Evolutionary conservation across 306 rosid species (phyloP).

Genomic region (Dalbergia cultrata): DNA sequence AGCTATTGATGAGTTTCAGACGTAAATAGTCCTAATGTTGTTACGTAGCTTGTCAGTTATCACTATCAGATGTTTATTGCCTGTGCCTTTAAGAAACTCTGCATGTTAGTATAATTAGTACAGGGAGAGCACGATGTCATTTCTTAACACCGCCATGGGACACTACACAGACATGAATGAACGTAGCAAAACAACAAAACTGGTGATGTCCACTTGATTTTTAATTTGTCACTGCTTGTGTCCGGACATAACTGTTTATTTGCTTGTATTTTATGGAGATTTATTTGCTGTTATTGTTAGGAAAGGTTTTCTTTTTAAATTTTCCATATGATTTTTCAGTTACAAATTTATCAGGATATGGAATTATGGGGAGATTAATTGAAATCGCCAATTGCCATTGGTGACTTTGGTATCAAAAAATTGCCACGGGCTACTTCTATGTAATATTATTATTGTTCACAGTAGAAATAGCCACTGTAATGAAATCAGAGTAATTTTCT

Average conservation of each 20-base stretch:
- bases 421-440: too few relatives aligned
- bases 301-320: not conserved
- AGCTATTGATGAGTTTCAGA: too few relatives aligned
- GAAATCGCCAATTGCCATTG: too few relatives aligned
- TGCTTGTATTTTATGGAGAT: too few relatives aligned
- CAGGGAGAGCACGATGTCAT: constrained; percentile 7
- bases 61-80: not conserved
- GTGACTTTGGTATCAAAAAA: too few relatives aligned
- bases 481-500: too few relatives aligned
- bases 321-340: too few relatives aligned
- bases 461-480: too few relatives aligned
- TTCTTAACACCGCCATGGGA: constrained; percentile 35
- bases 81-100: constrained; percentile 1
- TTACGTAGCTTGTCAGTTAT: not conserved
- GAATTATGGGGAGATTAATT: too few relatives aligned
- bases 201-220: not conserved
- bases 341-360: too few relatives aligned
- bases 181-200: constrained; percentile 10
- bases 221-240: not conserved
- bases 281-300: not conserved
- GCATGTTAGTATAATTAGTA: not conserved
- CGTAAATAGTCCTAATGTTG: not conserved
- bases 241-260: not conserved
- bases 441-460: too few relatives aligned
- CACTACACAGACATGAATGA: constrained; percentile 1